Evolutionary conservation across 2,329 filamentous ascomycete species (phyloP).

Genomic region (Trichoderma harzianum): DNA sequence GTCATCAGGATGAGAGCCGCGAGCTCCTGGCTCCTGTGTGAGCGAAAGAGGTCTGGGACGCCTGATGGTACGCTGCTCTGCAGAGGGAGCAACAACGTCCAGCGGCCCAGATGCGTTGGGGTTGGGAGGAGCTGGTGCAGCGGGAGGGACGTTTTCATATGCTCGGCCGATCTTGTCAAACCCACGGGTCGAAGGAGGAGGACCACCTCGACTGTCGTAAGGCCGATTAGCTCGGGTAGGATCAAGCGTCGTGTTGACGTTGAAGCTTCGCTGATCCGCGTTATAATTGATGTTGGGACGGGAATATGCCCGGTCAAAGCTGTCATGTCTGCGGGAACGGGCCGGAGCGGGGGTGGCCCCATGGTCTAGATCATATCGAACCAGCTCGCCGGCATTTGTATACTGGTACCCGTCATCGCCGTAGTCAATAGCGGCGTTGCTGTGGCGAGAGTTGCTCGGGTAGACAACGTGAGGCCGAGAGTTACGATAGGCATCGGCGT

Average conservation of each 20-base stretch:
- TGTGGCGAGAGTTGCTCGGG: conserved; percentile 42
- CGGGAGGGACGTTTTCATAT: conserved; percentile 42
- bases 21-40: conserved; percentile 48
- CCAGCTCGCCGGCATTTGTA: conserved; percentile 60
- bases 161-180: conserved; percentile 64
- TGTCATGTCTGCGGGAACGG: conserved; percentile 43
- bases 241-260: conserved; percentile 45
- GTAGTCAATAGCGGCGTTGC: conserved; percentile 47
- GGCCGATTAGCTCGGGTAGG: conserved; percentile 37
- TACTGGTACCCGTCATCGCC: conserved; percentile 61
- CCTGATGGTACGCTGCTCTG: conserved; percentile 25
- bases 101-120: conserved; percentile 25
- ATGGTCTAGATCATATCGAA: conserved; percentile 59
- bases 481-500: conserved; percentile 46
- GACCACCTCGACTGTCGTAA: conserved; percentile 46
- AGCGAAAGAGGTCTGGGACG: conserved; percentile 48
- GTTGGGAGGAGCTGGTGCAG: conserved; percentile 39
- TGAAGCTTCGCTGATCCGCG: conserved; percentile 45
- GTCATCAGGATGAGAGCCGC: conserved; percentile 45
- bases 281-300: conserved; percentile 54
- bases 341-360: conserved; percentile 43
- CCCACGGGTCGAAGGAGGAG: conserved; percentile 66
- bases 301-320: conserved; percentile 53
- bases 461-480: conserved; percentile 47
- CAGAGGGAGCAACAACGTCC: conserved; percentile 18